These are phyloP conservation scores for Trichodelitschia bisporula DNA, from an alignment of 495 filamentous ascomycete genomes.

Conservation along the genomic window DNA sequence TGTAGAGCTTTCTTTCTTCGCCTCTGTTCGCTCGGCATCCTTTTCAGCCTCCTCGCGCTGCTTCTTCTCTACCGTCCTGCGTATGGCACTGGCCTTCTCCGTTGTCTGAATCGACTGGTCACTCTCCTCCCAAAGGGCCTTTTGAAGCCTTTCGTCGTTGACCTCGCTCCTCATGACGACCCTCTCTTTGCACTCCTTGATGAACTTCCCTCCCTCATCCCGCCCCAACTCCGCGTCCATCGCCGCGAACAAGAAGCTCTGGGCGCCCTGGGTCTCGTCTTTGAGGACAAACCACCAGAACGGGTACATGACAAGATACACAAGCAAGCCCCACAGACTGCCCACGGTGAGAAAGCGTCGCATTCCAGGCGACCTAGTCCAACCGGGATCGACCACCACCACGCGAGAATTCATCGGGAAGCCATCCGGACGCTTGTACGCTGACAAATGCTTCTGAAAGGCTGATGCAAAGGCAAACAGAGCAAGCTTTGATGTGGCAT, in stretches of 20 bases:
- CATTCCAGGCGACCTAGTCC: slow-evolving; percentile 61
- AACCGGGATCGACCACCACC: slow-evolving; percentile 66
- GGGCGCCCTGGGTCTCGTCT: slow-evolving; percentile 53
- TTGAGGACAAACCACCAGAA: slow-evolving; percentile 78
- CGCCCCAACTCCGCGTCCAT: slow-evolving; percentile 51
- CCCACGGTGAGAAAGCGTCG: slow-evolving; percentile 68
- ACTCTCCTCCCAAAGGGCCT: slow-evolving; percentile 67
- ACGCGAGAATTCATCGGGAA: slow-evolving; percentile 58
- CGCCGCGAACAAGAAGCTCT: slow-evolving; percentile 61
- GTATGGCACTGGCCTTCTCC: slow-evolving; percentile 57
- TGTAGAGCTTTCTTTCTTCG: too few relatives aligned
- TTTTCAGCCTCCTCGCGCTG: too few relatives aligned
- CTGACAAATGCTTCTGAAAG: slow-evolving; percentile 70
- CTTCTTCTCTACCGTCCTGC: slow-evolving; percentile 44
- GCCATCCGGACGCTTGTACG: slow-evolving; percentile 60
- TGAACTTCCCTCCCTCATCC: slow-evolving; percentile 37
- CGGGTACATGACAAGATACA: slow-evolving; percentile 58
- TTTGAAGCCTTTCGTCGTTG: slow-evolving; percentile 50
- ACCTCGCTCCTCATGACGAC: slow-evolving; percentile 47
- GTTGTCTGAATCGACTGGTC: slow-evolving; percentile 61
- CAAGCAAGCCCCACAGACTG: slow-evolving; percentile 49
- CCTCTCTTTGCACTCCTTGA: slow-evolving; percentile 74
- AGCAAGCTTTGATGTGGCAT: slow-evolving; percentile 71
- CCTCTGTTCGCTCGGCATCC: too few relatives aligned
- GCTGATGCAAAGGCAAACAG: slow-evolving; percentile 67